Evolutionary conservation across 2,329 filamentous ascomycete genomes (phyloP).

Genomic region (Colletotrichum liriopes): DNA sequence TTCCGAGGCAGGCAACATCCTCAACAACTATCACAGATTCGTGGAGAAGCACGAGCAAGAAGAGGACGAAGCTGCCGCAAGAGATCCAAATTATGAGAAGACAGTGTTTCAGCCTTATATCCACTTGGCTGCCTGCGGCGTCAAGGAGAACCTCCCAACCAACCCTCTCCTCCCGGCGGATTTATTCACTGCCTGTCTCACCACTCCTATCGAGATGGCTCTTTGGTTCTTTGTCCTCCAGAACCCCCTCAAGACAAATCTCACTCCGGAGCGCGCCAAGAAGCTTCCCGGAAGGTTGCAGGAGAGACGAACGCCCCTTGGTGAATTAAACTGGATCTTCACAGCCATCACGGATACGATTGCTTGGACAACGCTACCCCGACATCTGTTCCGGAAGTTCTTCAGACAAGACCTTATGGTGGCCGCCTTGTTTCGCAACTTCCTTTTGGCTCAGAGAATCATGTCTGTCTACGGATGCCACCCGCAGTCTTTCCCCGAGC

Average conservation of each 20-base stretch:
- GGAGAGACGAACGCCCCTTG: slow-evolving; percentile 92
- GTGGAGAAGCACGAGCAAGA: slow-evolving; percentile 96
- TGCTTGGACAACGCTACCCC: slow-evolving; percentile 94
- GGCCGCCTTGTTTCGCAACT: slow-evolving; percentile 96
- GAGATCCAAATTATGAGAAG: slow-evolving; percentile 88
- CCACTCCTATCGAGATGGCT: slow-evolving; percentile 97
- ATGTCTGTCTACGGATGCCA: slow-evolving; percentile 98
- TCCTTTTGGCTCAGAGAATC: slow-evolving; percentile 92
- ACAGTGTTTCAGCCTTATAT: slow-evolving; percentile 81
- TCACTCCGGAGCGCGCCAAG: slow-evolving; percentile 87
- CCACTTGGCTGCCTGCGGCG: slow-evolving; percentile 90
- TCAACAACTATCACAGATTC: slow-evolving; percentile 94
- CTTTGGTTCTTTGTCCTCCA: slow-evolving; percentile 96
- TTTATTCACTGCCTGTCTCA: slow-evolving; percentile 95
- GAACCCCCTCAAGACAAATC: slow-evolving; percentile 79
- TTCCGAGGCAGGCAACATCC: slow-evolving; percentile 95
- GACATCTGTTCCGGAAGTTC: slow-evolving; percentile 94
- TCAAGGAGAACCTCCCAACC: slow-evolving; percentile 93
- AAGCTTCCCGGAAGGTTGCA: slow-evolving; percentile 93
- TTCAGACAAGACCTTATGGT: slow-evolving; percentile 99
- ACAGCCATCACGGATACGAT: slow-evolving; percentile 99
- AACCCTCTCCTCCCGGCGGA: slow-evolving; percentile 95
- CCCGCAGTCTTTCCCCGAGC: slow-evolving; percentile 89
- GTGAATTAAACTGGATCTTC: slow-evolving; percentile 99
- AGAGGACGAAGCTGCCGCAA: slow-evolving; percentile 81